Conservation (phyloP, 208 protist species). For the Trichomonas tenax region DNA sequence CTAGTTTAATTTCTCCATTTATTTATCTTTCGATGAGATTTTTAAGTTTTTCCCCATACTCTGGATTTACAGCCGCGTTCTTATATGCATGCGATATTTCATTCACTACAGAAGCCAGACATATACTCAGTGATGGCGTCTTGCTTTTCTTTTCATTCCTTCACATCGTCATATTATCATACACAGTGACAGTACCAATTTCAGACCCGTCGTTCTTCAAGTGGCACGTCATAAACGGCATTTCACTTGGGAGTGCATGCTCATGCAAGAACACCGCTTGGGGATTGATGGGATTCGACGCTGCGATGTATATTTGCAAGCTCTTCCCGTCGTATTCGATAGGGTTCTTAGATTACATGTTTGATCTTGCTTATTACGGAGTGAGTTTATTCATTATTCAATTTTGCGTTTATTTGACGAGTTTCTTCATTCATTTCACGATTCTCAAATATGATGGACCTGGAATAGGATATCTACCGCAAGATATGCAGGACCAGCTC, state of each 20-base stretch:
- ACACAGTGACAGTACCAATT: not conserved
- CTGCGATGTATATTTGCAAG: not conserved
- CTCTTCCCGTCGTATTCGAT: not conserved
- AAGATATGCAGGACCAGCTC: not conserved
- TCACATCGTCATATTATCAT: not conserved
- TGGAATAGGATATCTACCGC: not conserved
- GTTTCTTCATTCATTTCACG: not conserved
- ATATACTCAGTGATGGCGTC: not conserved
- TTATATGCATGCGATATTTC: not conserved
- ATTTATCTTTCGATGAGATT: not conserved
- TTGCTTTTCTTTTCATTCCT: not conserved
- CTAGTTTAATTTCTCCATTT: not conserved
- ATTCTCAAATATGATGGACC: not conserved
- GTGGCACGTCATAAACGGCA: not conserved
- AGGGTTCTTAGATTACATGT: not conserved
- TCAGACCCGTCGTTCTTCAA: not conserved
- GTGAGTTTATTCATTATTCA: not conserved
- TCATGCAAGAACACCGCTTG: not conserved
- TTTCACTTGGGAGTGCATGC: not conserved
- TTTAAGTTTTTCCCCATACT: not conserved
- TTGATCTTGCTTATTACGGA: not conserved
- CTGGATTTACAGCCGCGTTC: not conserved
- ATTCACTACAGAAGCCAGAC: not conserved
- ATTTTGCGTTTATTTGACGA: not conserved
- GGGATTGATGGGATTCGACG: not conserved